Evolutionary conservation across 2,329 filamentous ascomycete genomes (phyloP), one percentile per base, ranked within the genome.

Genomic region (Sporothrix pallida): DNA sequence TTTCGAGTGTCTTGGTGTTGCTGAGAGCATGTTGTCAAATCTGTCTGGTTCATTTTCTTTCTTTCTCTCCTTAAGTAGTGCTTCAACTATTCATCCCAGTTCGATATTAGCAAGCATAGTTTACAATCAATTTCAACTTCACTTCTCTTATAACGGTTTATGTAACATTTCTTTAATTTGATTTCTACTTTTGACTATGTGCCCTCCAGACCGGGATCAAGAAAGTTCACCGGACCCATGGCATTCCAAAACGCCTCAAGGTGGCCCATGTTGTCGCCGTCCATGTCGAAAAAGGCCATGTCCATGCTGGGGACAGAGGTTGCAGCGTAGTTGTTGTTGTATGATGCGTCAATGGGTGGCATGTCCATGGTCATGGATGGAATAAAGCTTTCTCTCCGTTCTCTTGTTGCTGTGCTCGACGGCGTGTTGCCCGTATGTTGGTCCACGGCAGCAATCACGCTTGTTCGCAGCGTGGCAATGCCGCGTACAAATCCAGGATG

Each of bases 181-280:
- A n/a, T 52, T 6, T 17, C 50, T 52, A 60, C 13, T 17, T 26
- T 37, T 37, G 37, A 15, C 26, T 17, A 42, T 7, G 50, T n/a
- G 3, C 6, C 42, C 15, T 62, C 26, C 58, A 62, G 10, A 6
- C 58, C 58, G 0, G 58, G 26, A 3, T 62, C 58, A 0, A 62
- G 4, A 62, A 62, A 62, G 31, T 62, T 62, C 4, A 62, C 58
- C 1, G 58, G 58, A 8, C 58, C 26, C 58, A 62, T 62, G 58
- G 58, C 58, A 17, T 62, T 62, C 58, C 58, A 62, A 42, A 62
- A 62, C 6, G 58, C 58, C 9, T 62, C 58, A 1, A 62, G 31
- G 8, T 62, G 58, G 13, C 58, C 58, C 58, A 62, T 62, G 15
- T 42, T n/a, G 15, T 62, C 58, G 6, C 58, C 58, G 8, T 62